Evolutionary conservation across 345 rosid genomes (phyloP).

Genomic region (Erysimum cheiranthoides): DNA sequence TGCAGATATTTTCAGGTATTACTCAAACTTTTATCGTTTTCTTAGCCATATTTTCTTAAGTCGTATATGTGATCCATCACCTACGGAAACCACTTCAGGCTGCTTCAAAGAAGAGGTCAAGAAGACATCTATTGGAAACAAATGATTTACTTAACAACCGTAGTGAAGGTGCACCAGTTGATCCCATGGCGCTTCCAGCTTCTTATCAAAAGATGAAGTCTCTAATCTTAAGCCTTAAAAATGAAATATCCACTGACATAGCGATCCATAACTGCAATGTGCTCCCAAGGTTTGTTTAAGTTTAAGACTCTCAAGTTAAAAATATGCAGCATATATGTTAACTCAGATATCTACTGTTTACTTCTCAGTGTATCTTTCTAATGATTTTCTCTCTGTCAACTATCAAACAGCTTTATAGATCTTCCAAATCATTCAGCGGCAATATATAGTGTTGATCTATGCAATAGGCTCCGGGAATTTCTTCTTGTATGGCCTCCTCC

Average conservation of each 20-base stretch:
- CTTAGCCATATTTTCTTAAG: neutral
- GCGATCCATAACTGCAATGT: constrained; percentile 79
- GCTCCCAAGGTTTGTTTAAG: constrained; percentile 74
- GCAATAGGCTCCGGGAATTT: constrained; percentile 79
- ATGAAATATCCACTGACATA: constrained; percentile 82
- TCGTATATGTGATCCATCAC: constrained; percentile 24
- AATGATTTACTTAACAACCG: constrained; percentile 69
- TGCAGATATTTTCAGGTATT: constrained; percentile 89
- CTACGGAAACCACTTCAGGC: constrained; percentile 53
- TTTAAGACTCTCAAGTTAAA: constrained; percentile 15
- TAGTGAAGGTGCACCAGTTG: constrained; percentile 55
- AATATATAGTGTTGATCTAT: constrained; percentile 85
- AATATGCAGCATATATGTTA: constrained; percentile 1
- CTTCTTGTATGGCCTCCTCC: constrained; percentile 89
- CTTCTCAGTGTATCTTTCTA: constrained; percentile 14
- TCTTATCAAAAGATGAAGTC: constrained; percentile 87
- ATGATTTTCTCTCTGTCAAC: constrained; percentile 33
- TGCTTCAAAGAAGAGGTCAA: constrained; percentile 85
- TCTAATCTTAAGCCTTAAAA: constrained; percentile 65
- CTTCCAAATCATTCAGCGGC: constrained; percentile 87
- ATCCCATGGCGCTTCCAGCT: constrained; percentile 55
- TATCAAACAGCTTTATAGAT: constrained; percentile 80
- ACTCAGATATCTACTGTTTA: neutral
- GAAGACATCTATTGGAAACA: constrained; percentile 77
- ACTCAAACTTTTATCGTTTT: constrained; percentile 4